Evolutionary conservation across 495 filamentous ascomycete genomes (phyloP).

Genomic region (Penicillium macrosclerotiorum): DNA sequence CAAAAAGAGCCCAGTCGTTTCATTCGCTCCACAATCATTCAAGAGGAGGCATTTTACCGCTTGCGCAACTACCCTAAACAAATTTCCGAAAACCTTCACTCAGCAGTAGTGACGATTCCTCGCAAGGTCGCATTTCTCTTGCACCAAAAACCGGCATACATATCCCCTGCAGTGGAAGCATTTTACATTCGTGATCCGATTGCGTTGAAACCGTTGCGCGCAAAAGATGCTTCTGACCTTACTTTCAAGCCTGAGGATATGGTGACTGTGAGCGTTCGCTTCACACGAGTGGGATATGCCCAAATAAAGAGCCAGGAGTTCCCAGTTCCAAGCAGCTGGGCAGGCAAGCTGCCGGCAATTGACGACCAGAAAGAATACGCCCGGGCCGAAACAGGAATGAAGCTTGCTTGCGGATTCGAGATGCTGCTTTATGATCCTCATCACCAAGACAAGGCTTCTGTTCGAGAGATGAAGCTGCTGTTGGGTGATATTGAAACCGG

Average conservation of each 20-base stretch:
- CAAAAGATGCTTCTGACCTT: conserved; percentile 42
- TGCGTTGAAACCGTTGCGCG: conserved; percentile 64
- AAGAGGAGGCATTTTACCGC: conserved; percentile 88
- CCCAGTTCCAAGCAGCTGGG: conserved; percentile 62
- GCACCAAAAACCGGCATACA: conserved; percentile 65
- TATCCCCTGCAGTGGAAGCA: conserved; percentile 81
- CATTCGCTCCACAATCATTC: conserved; percentile 65
- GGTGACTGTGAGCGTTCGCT: conserved; percentile 71
- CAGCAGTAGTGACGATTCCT: conserved; percentile 68
- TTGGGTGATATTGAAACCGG: conserved; percentile 69
- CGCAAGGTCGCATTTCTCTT: conserved; percentile 81
- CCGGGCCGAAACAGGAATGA: conserved; percentile 78
- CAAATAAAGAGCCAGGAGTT: conserved; percentile 93
- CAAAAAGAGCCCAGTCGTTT: conserved; percentile 48
- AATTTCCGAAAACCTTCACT: conserved; percentile 69
- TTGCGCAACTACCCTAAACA: conserved; percentile 76
- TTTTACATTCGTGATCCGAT: conserved; percentile 92
- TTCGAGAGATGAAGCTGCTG: conserved; percentile 70
- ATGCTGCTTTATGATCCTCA: conserved; percentile 71
- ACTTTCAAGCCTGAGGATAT: conserved; percentile 73
- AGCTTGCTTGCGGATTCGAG: conserved; percentile 85
- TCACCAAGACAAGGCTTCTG: conserved; percentile 60
- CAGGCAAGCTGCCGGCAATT: conserved; percentile 31
- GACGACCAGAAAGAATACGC: conserved; percentile 38
- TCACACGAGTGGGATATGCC: conserved; percentile 87